These are phyloP conservation scores for Nematocida sp. DNA, from an alignment of 371 early-diverging fungal genomes.

Conservation along the genomic window DNA sequence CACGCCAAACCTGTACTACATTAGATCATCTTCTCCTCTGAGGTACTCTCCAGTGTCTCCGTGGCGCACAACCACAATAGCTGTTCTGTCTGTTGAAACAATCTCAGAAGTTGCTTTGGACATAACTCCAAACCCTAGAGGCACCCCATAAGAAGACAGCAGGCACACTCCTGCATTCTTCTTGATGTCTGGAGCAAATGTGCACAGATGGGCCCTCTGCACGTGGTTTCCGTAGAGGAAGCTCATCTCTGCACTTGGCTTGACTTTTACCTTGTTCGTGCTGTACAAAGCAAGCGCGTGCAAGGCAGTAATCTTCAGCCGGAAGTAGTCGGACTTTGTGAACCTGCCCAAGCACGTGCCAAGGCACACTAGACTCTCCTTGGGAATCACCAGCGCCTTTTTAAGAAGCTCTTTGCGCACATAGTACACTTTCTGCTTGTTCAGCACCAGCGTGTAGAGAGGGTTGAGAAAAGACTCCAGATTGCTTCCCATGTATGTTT, in stretches of 20 bases:
- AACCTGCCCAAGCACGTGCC: conserved; percentile 96
- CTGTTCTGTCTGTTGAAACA: conserved; percentile 81
- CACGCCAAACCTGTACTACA: not conserved
- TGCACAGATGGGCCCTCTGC: conserved; percentile 86
- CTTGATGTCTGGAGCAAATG: conserved; percentile 88
- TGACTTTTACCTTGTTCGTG: conserved; percentile 90
- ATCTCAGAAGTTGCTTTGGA: conserved; percentile 80
- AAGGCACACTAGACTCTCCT: conserved; percentile 74
- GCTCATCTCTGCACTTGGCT: conserved; percentile 95
- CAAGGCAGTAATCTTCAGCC: conserved; percentile 81
- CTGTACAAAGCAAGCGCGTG: conserved; percentile 85
- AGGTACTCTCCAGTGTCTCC: conserved; percentile 93
- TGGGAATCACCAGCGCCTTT: conserved; percentile 49
- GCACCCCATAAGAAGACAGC: conserved; percentile 80
- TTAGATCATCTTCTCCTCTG: conserved; percentile 56
- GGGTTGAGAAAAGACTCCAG: conserved; percentile 49
- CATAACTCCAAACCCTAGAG: conserved; percentile 93
- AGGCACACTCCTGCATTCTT: conserved; percentile 91
- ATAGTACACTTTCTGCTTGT: conserved; percentile 57
- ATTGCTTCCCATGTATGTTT: conserved; percentile 60
- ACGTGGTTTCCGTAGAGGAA: conserved; percentile 96
- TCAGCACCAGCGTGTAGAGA: conserved; percentile 50
- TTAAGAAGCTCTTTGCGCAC: conserved; percentile 50
- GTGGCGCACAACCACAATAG: conserved; percentile 87
- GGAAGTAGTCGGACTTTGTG: conserved; percentile 89